Conservation (phyloP, 164 flowering plant genomes). For the Dillenia turbinata region DNA sequence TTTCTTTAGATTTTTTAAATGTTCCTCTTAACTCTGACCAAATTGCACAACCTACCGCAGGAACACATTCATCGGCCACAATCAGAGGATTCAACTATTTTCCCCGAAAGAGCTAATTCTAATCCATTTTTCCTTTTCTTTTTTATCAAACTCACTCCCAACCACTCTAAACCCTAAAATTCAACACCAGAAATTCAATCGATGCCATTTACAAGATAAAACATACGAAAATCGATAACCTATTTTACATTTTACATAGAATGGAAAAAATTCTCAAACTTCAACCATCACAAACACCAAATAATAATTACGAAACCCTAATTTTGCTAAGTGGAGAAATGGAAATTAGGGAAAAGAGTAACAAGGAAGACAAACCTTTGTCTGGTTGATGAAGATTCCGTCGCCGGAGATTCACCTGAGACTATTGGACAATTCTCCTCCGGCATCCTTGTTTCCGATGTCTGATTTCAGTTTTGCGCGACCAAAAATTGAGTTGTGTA, state of each 20-base stretch:
- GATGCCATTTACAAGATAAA: neutral
- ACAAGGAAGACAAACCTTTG: constrained; percentile 8
- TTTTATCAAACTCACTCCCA: too few species aligned
- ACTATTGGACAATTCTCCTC: constrained; percentile 14
- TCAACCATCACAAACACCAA: neutral
- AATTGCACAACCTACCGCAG: too few species aligned
- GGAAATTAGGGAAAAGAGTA: neutral
- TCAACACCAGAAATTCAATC: neutral
- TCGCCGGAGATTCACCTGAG: constrained; percentile 12
- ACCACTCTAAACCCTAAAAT: too few species aligned
- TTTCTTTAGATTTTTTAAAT: too few species aligned
- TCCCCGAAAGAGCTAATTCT: too few species aligned
- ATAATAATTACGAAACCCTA: constrained; percentile 3
- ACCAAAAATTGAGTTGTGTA: too few species aligned
- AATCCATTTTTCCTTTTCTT: too few species aligned
- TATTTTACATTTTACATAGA: neutral
- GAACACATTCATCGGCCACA: too few species aligned
- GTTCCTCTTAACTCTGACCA: too few species aligned
- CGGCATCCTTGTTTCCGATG: constrained; percentile 3
- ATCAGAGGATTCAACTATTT: too few species aligned
- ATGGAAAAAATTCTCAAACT: neutral
- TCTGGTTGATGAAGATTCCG: constrained; percentile 8
- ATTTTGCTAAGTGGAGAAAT: neutral
- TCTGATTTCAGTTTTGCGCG: too few species aligned
- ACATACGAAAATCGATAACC: neutral